These are phyloP conservation scores for Phellinidium pouzarii DNA, from an alignment of 1,284 basidiomycete species.

Conservation along the genomic window DNA sequence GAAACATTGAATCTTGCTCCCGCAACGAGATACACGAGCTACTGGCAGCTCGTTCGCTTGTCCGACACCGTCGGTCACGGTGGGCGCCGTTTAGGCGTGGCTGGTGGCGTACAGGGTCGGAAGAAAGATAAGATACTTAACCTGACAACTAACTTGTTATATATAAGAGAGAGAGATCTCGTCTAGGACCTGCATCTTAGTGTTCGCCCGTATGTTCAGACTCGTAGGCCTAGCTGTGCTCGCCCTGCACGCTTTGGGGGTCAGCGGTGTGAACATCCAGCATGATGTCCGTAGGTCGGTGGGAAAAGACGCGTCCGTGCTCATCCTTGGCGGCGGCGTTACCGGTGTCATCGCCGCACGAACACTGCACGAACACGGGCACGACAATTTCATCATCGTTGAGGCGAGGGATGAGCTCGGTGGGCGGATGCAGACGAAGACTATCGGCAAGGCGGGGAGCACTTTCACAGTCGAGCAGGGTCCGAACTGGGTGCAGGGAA, in stretches of 20 bases:
- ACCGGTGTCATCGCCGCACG: constrained; percentile 61
- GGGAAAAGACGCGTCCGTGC: constrained; percentile 25
- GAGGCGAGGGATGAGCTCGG: constrained; percentile 57
- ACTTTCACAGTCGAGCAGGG: constrained; percentile 51
- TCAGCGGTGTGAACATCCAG: not conserved
- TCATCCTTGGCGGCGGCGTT: constrained; percentile 60
- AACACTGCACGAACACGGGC: constrained; percentile 48
- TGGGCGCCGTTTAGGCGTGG: too few species aligned
- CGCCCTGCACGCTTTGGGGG: not conserved
- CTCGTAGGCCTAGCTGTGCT: not conserved
- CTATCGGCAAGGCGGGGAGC: constrained; percentile 34
- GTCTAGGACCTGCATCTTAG: too few species aligned
- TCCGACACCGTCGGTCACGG: not conserved
- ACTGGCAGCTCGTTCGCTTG: not conserved
- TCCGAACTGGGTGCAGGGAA: constrained; percentile 70
- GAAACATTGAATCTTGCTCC: too few species aligned
- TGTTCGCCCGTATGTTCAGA: not conserved
- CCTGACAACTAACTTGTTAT: too few species aligned
- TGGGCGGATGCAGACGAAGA: constrained; percentile 47
- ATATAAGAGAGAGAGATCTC: too few species aligned
- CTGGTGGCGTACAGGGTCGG: not conserved
- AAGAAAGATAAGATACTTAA: constrained; percentile 1
- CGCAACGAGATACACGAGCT: too few species aligned
- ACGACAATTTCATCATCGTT: constrained; percentile 53
- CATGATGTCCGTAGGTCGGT: not conserved